Conservation (phyloP, 2,329 filamentous ascomycete genomes). For the Aspergillus pseudoviridinutans region DNA sequence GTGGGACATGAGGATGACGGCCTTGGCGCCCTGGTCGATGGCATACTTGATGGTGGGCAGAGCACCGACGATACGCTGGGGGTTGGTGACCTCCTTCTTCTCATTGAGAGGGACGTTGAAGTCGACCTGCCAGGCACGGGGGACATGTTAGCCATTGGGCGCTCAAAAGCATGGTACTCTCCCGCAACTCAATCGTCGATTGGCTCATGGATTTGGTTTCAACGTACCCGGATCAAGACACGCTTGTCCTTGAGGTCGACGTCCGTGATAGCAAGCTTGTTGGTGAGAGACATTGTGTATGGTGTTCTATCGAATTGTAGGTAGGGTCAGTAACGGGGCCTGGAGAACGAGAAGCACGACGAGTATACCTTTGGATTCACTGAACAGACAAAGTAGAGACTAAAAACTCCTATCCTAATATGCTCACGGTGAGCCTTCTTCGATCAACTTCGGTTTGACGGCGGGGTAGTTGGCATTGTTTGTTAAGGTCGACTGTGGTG, state of each 20-base stretch:
- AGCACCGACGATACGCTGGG: conserved; percentile 95
- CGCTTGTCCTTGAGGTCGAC: conserved; percentile 97
- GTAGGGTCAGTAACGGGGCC: background rate
- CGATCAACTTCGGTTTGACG: conserved; percentile 12
- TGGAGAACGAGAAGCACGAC: background rate
- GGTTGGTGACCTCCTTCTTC: conserved; percentile 94
- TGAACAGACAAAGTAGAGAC: background rate
- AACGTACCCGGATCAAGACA: conserved; percentile 88
- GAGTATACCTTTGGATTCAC: background rate
- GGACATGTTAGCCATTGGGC: background rate
- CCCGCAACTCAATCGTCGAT: conserved; percentile 16
- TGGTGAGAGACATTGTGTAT: conserved; percentile 84
- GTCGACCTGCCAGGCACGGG: conserved; percentile 66
- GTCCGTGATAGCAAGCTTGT: conserved; percentile 95
- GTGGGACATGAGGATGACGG: conserved; percentile 96
- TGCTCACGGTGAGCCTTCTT: conserved; percentile 19
- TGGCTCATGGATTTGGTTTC: conserved; percentile 1
- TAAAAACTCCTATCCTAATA: background rate
- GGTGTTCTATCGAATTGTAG: conserved; percentile 8
- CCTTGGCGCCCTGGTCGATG: conserved; percentile 82
- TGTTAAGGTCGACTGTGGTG: conserved; percentile 12
- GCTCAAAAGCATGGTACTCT: conserved; percentile 8
- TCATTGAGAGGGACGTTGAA: conserved; percentile 98
- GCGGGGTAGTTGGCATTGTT: conserved; percentile 20
- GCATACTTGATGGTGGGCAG: conserved; percentile 94